Evolutionary conservation across 2,329 filamentous ascomycete genomes (phyloP), one percentile per base, ranked within the genome.

Genomic region (Aspergillus carbonarius): DNA sequence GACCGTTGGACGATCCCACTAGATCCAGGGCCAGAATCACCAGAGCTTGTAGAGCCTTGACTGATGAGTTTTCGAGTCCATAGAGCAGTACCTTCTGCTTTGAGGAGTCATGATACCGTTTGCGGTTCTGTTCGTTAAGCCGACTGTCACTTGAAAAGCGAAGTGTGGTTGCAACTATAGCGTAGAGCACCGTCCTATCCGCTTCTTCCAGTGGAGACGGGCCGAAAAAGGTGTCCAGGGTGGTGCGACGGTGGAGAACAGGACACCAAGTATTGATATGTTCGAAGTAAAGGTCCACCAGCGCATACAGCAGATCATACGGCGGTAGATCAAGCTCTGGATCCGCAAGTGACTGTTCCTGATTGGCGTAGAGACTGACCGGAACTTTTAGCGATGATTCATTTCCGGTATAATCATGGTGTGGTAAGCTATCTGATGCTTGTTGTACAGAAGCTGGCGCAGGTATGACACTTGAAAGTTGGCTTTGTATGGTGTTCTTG

Each of bases 1-100:
- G 92, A 0, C 93, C 93, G 71, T 96, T 96, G 37, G 92, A 92
- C 66, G 85, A 90, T 8, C 93, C 93, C 32, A 92, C 88, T 23
- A 96, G 82, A 70, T 96, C 92, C 10, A 96, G 78, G 0, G 92
- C 91, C 5, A 96, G 79, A 51, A 96, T 95, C 1, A 96, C 91
- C 6, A 96, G 79, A 5, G 93, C 92, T 71, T 96, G 92, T 5
- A 96, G 80, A 1, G 91, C 87, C 72, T 92, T 93, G 59, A 96
- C 91, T 0, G 92, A 95, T 12, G 91, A 93, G 66, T 95, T 92
- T 68, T 96, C 92, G 67, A 96, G 84, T 4, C 92, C 92, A 68
- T 96, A 96, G 0, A 96, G 81, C 12, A 96, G 74, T 0, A 97
- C 93, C 60, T 89, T 91, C 67, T 93, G 88, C 73, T 96, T 96